Base-by-base conservation (phyloP, 129 eudicot genomes). In the Pseudognaphalium luteoalbum region DNA sequence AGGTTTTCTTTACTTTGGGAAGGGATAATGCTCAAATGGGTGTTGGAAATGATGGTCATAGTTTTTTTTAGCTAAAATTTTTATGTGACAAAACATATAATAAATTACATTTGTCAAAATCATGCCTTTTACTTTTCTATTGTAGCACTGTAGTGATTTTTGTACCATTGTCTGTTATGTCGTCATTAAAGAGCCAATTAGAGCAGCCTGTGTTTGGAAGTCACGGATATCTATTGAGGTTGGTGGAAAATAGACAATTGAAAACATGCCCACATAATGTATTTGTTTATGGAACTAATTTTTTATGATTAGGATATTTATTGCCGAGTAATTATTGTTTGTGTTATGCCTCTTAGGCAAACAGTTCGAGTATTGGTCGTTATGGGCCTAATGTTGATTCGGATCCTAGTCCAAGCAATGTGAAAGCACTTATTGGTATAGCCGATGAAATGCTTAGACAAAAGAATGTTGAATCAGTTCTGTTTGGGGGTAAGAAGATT, bases 381-480 rank as follows among this genome's bases (percentile, higher is more conserved):
- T 81, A 83, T 41, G 88, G 88, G 59, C 70, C 72, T 28, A 83
- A 86, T 61, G 72, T 89, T 6, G 96, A 89, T 73, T 76, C 80
- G 0, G 91, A 87, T 71, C 76, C 97, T 11, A 87, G 95, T 61
- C 92, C 89, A 0, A 84, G 61, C 67, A 86, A 92, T 70, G 77
- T 87, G 15, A 92, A 83, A 8, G 50, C 65, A 74, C 85, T 92
- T 4, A 69, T 82, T 15, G 87, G 68, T 54, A 50, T 79, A 60
- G 94, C 89, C 3, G 96, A 92, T 41, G 96, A 90, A 70, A 90
- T 88, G 98, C 77, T 92, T 66, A 90, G 80, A 69, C 96, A 92
- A 71, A 92, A 88, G 54, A 90, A 86, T 5, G 94, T 92, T 3
- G 98, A 92, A 70, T 92, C 98, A 0, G 86, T 88, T 41, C 74